Conservation (phyloP, 2,329 filamentous ascomycete genomes). For the Lachnellula occidentalis region DNA sequence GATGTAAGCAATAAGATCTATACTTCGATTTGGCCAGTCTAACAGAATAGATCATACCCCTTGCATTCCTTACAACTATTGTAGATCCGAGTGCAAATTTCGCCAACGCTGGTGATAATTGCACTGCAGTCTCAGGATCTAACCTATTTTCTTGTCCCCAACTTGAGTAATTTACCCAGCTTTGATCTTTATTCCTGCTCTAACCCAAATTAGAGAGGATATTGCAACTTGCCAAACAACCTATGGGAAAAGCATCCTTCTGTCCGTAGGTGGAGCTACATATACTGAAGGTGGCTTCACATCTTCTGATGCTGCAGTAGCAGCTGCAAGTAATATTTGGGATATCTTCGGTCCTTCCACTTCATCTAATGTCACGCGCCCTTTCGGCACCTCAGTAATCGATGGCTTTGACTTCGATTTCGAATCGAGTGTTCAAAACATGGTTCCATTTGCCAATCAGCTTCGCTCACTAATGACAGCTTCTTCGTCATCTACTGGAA, state of each 20-base stretch:
- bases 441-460: slow-evolving; percentile 53
- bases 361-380: slow-evolving; percentile 46
- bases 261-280: slow-evolving; percentile 67
- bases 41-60: slow-evolving; percentile 48
- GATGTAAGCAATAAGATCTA: slow-evolving; percentile 34
- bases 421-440: slow-evolving; percentile 53
- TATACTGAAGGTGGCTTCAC: slow-evolving; percentile 64
- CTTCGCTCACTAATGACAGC: slow-evolving; percentile 51
- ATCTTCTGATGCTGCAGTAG: slow-evolving; percentile 44
- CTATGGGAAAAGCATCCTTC: slow-evolving; percentile 63
- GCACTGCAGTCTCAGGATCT: slow-evolving; percentile 53
- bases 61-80: slow-evolving; percentile 58
- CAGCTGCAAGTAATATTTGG: slow-evolving; percentile 61
- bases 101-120: slow-evolving; percentile 57
- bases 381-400: slow-evolving; percentile 59
- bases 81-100: slow-evolving; percentile 55
- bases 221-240: slow-evolving; percentile 55
- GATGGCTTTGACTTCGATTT: slow-evolving; percentile 78
- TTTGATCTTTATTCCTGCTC: not conserved
- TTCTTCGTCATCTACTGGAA: slow-evolving; percentile 36
- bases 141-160: slow-evolving; percentile 56
- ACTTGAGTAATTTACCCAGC: slow-evolving; percentile 48
- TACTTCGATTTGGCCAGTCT: not conserved
- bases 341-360: slow-evolving; percentile 59
- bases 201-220: slow-evolving; percentile 32